phyloP scores from a whole-genome alignment of 305 asterid species.

The Fraxinus greggii region DNA sequence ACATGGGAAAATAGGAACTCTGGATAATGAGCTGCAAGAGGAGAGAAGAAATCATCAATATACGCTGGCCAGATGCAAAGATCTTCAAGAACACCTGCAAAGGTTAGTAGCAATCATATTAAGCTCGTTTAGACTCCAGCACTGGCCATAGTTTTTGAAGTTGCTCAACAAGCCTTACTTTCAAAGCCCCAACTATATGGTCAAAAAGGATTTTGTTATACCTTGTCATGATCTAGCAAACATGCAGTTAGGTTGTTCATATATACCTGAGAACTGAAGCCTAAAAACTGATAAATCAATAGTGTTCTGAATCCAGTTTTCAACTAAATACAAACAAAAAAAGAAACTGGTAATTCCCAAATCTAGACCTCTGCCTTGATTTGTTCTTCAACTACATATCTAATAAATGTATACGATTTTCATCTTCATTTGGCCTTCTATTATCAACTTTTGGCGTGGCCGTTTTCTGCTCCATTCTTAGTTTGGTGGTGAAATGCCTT shows the following conservation, averaged over 20 bases:
- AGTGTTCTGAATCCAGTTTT: background rate
- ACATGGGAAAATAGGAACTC: slow-evolving; percentile 50
- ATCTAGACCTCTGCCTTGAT: background rate
- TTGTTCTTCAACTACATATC: background rate
- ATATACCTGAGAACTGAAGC: slow-evolving; percentile 22
- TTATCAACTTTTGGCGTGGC: background rate
- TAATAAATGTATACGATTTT: background rate
- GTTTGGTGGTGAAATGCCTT: background rate
- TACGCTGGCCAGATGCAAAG: slow-evolving; percentile 58
- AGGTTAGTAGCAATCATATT: slow-evolving; percentile 45
- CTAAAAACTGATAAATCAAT: background rate
- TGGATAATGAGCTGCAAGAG: slow-evolving; percentile 69
- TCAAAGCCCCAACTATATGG: background rate
- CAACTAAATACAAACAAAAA: background rate
- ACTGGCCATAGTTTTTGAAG: slow-evolving; percentile 18
- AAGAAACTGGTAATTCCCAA: background rate
- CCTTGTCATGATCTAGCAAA: slow-evolving; percentile 6
- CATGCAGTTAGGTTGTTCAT: background rate
- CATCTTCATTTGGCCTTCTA: background rate
- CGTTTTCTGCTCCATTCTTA: background rate
- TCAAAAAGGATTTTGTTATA: background rate
- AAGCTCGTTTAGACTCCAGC: background rate
- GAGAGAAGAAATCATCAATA: slow-evolving; percentile 66
- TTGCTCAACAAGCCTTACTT: background rate
- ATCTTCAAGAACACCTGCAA: slow-evolving; percentile 67